phyloP scores from a whole-genome alignment of 2,329 filamentous ascomycete species.

The Sclerotinia subarctica region DNA sequence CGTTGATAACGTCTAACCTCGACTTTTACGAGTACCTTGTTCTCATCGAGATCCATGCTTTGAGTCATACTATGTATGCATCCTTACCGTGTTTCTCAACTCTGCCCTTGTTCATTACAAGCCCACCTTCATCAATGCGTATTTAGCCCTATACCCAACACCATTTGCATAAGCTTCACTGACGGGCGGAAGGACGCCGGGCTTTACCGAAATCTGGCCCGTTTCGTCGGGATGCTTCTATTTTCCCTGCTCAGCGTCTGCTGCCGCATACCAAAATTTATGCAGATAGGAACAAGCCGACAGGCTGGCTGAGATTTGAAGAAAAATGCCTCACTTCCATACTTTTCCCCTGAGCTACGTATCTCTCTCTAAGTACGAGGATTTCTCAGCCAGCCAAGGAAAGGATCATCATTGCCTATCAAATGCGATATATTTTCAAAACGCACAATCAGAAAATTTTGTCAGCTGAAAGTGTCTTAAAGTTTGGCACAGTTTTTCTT shows the following conservation, averaged over 20 bases:
- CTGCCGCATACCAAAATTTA: neutral
- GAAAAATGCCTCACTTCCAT: conserved; percentile 14
- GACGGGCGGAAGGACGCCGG: neutral
- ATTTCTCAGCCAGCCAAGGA: neutral
- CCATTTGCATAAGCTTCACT: neutral
- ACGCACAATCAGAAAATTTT: neutral
- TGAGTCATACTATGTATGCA: neutral
- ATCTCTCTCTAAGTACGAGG: neutral
- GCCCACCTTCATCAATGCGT: neutral
- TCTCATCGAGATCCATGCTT: neutral
- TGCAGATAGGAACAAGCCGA: neutral
- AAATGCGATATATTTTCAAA: neutral
- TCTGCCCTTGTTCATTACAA: neutral
- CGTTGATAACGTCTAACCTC: neutral
- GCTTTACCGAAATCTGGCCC: neutral
- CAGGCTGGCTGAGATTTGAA: neutral
- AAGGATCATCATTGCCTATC: neutral
- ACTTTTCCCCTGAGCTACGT: neutral
- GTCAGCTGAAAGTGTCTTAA: neutral
- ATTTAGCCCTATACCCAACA: conserved; percentile 2
- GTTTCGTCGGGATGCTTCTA: conserved; percentile 3
- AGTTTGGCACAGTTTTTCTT: neutral
- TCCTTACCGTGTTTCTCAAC: neutral
- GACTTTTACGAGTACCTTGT: neutral
- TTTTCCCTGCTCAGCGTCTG: neutral